phyloP scores from a whole-genome alignment of 2,329 filamentous ascomycete genomes.

The Tympanopsis confertula region DNA sequence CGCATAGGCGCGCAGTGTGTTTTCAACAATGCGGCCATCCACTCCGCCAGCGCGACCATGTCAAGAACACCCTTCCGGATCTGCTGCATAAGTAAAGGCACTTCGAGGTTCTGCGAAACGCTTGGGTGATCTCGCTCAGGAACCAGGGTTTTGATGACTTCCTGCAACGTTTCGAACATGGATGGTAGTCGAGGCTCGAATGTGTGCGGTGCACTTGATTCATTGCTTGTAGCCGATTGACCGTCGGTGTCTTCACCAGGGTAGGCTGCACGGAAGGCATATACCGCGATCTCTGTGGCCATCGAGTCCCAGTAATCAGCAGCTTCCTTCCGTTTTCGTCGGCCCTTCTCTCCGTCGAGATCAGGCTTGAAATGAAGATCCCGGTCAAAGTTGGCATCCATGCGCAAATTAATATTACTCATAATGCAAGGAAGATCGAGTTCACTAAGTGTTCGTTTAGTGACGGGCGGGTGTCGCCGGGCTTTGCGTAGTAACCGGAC shows the following conservation, averaged over 20 bases:
- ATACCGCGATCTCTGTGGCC: slow-evolving; percentile 40
- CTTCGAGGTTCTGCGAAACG: slow-evolving; percentile 44
- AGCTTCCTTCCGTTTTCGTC: slow-evolving; percentile 36
- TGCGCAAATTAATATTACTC: slow-evolving; percentile 46
- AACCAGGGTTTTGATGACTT: slow-evolving; percentile 47
- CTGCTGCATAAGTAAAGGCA: slow-evolving; percentile 47
- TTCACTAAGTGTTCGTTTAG: slow-evolving; percentile 44
- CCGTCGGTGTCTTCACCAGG: slow-evolving; percentile 4
- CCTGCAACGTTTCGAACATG: slow-evolving; percentile 44
- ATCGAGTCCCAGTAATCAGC: slow-evolving; percentile 46
- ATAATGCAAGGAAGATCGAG: slow-evolving; percentile 50
- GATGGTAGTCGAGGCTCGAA: slow-evolving; percentile 39
- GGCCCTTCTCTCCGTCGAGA: slow-evolving; percentile 42
- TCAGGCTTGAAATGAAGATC: slow-evolving; percentile 52
- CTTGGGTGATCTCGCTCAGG: slow-evolving; percentile 44
- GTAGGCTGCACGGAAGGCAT: slow-evolving; percentile 17
- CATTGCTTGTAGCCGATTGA: slow-evolving; percentile 11
- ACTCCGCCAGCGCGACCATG: slow-evolving; percentile 40
- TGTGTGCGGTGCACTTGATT: slow-evolving; percentile 17
- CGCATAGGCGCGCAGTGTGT: slow-evolving; percentile 55
- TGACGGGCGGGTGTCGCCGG: slow-evolving; percentile 36
- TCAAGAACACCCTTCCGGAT: slow-evolving; percentile 46
- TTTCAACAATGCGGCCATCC: slow-evolving; percentile 46
- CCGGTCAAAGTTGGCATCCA: slow-evolving; percentile 53
- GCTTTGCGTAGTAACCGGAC: slow-evolving; percentile 6